Conservation (phyloP, 2,329 filamentous ascomycete genomes). For the Penicillium sp. region DNA sequence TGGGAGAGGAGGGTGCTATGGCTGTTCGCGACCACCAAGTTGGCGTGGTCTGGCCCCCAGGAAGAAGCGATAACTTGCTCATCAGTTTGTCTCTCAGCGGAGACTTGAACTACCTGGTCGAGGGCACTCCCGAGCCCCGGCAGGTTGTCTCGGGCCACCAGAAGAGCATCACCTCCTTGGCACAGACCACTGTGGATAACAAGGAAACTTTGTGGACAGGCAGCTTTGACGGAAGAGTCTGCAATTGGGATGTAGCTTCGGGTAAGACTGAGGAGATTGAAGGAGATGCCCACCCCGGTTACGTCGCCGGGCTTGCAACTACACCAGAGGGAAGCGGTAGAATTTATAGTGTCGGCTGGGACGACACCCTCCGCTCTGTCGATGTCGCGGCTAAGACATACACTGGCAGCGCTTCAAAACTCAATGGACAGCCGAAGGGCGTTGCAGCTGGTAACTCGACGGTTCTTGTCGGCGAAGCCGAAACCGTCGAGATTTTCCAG, state of each 20-base stretch:
- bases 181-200: constrained; percentile 49
- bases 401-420: constrained; percentile 62
- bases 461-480: constrained; percentile 58
- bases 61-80: constrained; percentile 78
- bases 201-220: constrained; percentile 75
- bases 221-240: constrained; percentile 85
- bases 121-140: constrained; percentile 66
- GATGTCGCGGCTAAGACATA: constrained; percentile 75
- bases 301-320: constrained; percentile 72
- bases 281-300: constrained; percentile 79
- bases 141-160: constrained; percentile 82
- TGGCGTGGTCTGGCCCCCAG: constrained; percentile 84
- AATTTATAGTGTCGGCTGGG: constrained; percentile 89
- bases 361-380: constrained; percentile 79
- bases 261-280: constrained; percentile 70
- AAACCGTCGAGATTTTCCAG: constrained; percentile 58
- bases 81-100: constrained; percentile 87
- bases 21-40: constrained; percentile 85
- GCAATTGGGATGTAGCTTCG: constrained; percentile 73
- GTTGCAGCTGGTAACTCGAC: constrained; percentile 54
- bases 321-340: constrained; percentile 51
- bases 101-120: constrained; percentile 82
- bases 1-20: constrained; percentile 70
- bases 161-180: constrained; percentile 81
- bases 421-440: constrained; percentile 78